phyloP scores from a whole-genome alignment of 768 basidiomycete species.

The Hysterangium stoloniferum region DNA sequence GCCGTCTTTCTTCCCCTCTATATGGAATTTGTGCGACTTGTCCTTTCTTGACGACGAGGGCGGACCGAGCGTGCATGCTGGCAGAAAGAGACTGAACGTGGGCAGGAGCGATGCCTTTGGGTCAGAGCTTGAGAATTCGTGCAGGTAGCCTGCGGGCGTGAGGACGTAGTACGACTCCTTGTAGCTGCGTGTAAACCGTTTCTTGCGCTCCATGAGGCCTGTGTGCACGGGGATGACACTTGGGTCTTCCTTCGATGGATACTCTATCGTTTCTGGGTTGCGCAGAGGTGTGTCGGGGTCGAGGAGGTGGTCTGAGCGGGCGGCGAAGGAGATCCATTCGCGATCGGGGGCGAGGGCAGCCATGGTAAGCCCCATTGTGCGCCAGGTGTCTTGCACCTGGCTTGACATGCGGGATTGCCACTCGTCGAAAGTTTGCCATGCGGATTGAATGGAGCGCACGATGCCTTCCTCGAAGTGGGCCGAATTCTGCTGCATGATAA shows the following conservation, averaged over 20 bases:
- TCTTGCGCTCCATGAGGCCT: slow-evolving; percentile 91
- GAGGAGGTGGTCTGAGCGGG: slow-evolving; percentile 87
- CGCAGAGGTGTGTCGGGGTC: slow-evolving; percentile 95
- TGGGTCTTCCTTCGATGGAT: slow-evolving; percentile 89
- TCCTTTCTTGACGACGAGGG: slow-evolving; percentile 57
- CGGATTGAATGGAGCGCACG: slow-evolving; percentile 89
- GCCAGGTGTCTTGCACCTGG: slow-evolving; percentile 70
- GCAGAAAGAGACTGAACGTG: slow-evolving; percentile 83
- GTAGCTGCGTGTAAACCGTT: slow-evolving; percentile 83
- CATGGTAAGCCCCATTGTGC: slow-evolving; percentile 63
- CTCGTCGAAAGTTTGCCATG: slow-evolving; percentile 96
- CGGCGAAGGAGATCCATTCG: slow-evolving; percentile 96
- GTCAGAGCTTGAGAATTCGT: slow-evolving; percentile 81
- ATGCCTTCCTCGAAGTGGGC: slow-evolving; percentile 97
- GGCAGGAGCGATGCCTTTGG: slow-evolving; percentile 49
- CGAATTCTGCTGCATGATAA: slow-evolving; percentile 97
- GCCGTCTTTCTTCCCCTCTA: slow-evolving; percentile 85
- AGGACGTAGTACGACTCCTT: slow-evolving; percentile 86
- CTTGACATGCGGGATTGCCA: slow-evolving; percentile 78
- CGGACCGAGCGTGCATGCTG: slow-evolving; percentile 92
- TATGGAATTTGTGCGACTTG: slow-evolving; percentile 91
- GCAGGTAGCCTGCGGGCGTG: slow-evolving; percentile 92
- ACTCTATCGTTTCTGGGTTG: slow-evolving; percentile 66
- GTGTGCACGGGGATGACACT: slow-evolving; percentile 79
- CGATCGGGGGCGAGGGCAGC: slow-evolving; percentile 72